phyloP scores from a whole-genome alignment of 2,329 filamentous ascomycete species.

The Fusarium agapanthi region DNA sequence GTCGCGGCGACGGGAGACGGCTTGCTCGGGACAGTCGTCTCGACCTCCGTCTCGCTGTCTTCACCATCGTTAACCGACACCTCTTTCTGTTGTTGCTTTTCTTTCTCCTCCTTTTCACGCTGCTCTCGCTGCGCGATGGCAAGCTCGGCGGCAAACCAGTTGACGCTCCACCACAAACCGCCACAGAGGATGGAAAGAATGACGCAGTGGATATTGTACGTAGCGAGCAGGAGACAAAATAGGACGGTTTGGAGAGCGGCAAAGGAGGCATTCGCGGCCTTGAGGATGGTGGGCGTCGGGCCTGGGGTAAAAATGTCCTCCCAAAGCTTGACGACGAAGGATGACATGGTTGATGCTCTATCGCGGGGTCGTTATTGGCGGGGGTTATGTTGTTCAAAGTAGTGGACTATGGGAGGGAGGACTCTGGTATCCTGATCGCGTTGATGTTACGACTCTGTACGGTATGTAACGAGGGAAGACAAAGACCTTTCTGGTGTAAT shows the following conservation, averaged over 20 bases:
- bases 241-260: slow-evolving; percentile 84
- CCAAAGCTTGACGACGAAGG: slow-evolving; percentile 81
- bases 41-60: slow-evolving; percentile 54
- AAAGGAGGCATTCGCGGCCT: slow-evolving; percentile 92
- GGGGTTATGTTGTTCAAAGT: slow-evolving; percentile 1
- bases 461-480: neutral
- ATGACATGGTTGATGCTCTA: slow-evolving; percentile 56
- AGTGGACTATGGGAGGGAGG: neutral
- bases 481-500: neutral
- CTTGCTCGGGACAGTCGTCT: slow-evolving; percentile 40
- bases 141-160: slow-evolving; percentile 88
- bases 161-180: slow-evolving; percentile 91
- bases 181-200: slow-evolving; percentile 81
- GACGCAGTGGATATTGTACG: slow-evolving; percentile 88
- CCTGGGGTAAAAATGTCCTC: slow-evolving; percentile 93
- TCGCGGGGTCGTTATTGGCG: slow-evolving; percentile 20
- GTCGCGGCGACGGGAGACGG: slow-evolving; percentile 24
- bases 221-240: slow-evolving; percentile 77
- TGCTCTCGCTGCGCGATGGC: slow-evolving; percentile 54
- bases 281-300: slow-evolving; percentile 84
- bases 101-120: slow-evolving; percentile 47
- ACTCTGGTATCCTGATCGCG: slow-evolving; percentile 2
- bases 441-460: neutral
- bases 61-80: slow-evolving; percentile 40
- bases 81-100: slow-evolving; percentile 39